phyloP scores from a whole-genome alignment of 2,329 filamentous ascomycete species.

The Ceratocystis papillata region DNA sequence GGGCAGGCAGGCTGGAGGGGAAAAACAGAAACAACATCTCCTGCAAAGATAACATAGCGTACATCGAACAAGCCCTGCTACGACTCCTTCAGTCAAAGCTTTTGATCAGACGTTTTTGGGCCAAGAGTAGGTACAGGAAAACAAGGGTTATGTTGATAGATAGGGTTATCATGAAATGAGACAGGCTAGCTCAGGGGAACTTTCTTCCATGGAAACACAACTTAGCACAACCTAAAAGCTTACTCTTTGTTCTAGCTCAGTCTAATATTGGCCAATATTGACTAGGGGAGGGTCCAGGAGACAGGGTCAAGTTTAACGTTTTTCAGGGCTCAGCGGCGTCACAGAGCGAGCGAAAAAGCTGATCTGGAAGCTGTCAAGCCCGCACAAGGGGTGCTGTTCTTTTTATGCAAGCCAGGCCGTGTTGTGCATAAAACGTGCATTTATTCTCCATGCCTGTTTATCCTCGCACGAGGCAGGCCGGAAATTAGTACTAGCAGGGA shows the following conservation, averaged over 20 bases:
- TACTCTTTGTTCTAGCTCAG: constrained; percentile 2
- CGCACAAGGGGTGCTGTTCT: neutral
- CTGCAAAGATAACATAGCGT: too few species aligned
- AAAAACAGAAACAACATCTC: too few species aligned
- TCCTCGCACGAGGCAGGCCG: neutral
- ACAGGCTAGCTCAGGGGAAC: neutral
- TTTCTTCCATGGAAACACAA: neutral
- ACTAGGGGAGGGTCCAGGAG: neutral
- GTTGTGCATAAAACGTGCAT: neutral
- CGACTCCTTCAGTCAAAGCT: too few species aligned
- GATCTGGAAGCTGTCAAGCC: too few species aligned
- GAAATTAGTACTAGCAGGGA: neutral
- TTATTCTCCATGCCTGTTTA: neutral
- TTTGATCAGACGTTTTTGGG: neutral
- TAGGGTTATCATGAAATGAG: neutral
- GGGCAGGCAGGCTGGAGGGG: too few species aligned
- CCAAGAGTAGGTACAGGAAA: neutral
- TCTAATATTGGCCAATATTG: constrained; percentile 1
- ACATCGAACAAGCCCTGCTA: too few species aligned
- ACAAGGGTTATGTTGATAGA: neutral
- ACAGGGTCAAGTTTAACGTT: too few species aligned
- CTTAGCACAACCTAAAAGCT: neutral
- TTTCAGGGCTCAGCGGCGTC: too few species aligned
- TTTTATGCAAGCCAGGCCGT: neutral
- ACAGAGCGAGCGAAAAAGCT: too few species aligned